Percentiles rank a stretch among this genome's conserved stretches.
Conservation (phyloP, 202 grass and related monocot genomes). For the Schoenoplectus tabernaemontani region DNA sequence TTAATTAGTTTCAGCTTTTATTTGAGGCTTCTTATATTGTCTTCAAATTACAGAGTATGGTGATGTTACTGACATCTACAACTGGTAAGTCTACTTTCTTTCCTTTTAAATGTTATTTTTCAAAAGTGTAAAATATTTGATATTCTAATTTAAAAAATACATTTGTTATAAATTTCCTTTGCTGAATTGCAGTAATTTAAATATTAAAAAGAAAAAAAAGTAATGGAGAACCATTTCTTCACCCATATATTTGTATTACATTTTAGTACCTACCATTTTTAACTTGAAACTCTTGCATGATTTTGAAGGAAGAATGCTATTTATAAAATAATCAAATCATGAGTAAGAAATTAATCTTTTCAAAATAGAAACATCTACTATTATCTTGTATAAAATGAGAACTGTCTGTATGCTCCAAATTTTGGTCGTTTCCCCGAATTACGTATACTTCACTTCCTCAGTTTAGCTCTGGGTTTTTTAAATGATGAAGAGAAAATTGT, state of each 20-base stretch:
- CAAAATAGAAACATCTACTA: background rate
- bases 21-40: constrained; percentile 25
- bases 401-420: too few species aligned
- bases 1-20: background rate
- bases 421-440: background rate
- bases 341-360: background rate
- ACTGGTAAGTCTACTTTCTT: constrained; percentile 58
- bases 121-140: background rate
- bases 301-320: background rate
- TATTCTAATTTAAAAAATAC: background rate
- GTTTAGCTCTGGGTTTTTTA: background rate
- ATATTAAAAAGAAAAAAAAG: background rate
- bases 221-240: background rate
- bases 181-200: background rate
- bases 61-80: constrained; percentile 87
- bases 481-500: background rate
- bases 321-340: background rate
- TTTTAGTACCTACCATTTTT: background rate
- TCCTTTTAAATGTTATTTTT: background rate
- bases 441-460: background rate
- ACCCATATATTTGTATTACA: background rate
- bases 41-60: constrained; percentile 67
- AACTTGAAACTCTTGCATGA: background rate
- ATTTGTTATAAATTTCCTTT: background rate
- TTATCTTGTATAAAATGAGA: too few species aligned